Base-by-base conservation (phyloP, 768 basidiomycete genomes). In the Amanita rubescens region DNA sequence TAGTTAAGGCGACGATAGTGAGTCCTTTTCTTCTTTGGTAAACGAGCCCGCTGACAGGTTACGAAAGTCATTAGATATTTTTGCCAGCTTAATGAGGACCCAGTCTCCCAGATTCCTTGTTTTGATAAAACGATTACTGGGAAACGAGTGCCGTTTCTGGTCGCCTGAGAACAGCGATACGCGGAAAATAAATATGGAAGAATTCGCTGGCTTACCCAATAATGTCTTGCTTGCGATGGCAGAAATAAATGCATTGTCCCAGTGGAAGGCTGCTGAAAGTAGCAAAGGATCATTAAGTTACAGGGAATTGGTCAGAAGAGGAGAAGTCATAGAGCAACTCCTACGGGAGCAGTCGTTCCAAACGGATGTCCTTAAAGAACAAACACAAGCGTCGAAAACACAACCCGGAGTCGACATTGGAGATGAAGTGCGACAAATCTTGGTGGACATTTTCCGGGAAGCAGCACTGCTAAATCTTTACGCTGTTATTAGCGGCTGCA, bases 121-220 rank as follows among this genome's bases (percentile, higher is more conserved):
- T 22, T 73, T 90, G 44, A 87, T 87, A 70, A 80, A 81, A 60
- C 78, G 78, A 19, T 69, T 92, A 41, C 78, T 90, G 56, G 78
- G 78, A 11, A 75, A 75, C 46, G 67, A 67, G 38, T 74, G 69
- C 14, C 74, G 71, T 35, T 80, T 71, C 61, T 80, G 79, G 73
- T 55, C 65, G 51, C 68, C 65, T 32, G 59, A 65, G 15, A 64
- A 64, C 32, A 56, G 62, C 35, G 67, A 69, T 19, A 58, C 63
- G 45, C 69, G 69, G 49, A 72, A 78, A 50, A 67, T 82, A 58
- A 77, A 76, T 46, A 83, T 90, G 78, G 85, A 87, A 58, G 66
- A 70, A 43, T 67, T 90, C 55, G 84, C 80, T 20, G 89, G 89
- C 25, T 90, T 88, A 70, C 83, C 89, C 2, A 86, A 92, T 60